A percentile compares a stretch with the other conserved stretches of the same genome.
These are phyloP conservation scores for Dioscorea dumetorum DNA, from an alignment of 106 monocot genomes.

Conservation along the genomic window DNA sequence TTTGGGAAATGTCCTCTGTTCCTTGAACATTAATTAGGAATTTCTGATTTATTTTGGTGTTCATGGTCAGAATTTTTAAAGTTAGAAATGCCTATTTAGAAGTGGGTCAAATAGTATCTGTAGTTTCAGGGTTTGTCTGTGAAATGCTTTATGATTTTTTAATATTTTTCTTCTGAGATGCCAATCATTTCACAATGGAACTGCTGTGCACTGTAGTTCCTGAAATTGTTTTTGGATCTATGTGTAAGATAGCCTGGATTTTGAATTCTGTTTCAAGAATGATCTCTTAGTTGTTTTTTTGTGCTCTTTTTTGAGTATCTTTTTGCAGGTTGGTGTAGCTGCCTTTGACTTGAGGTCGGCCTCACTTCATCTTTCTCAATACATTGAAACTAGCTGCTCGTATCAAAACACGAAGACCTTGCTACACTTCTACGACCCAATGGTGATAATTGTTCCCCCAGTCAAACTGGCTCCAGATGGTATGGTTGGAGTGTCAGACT, in stretches of 20 bases:
- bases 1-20: too few relatives aligned
- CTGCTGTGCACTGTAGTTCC: neutral
- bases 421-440: constrained; percentile 88
- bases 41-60: neutral
- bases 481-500: constrained; percentile 85
- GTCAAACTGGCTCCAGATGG: constrained; percentile 81
- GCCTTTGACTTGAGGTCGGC: constrained; percentile 98
- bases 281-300: neutral
- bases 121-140: neutral
- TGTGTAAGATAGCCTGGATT: neutral
- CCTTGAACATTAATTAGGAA: too few relatives aligned
- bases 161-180: neutral
- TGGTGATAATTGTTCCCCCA: constrained; percentile 79
- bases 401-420: constrained; percentile 96
- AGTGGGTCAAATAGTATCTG: neutral
- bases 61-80: neutral
- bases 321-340: constrained; percentile 85
- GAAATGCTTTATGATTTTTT: neutral
- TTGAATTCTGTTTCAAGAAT: neutral
- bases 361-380: constrained; percentile 92
- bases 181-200: neutral
- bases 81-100: neutral
- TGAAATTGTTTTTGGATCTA: neutral
- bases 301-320: too few relatives aligned
- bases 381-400: constrained; percentile 96